Evolutionary conservation across 768 basidiomycete species (phyloP).

Genomic region (Termitomyces sp.): DNA sequence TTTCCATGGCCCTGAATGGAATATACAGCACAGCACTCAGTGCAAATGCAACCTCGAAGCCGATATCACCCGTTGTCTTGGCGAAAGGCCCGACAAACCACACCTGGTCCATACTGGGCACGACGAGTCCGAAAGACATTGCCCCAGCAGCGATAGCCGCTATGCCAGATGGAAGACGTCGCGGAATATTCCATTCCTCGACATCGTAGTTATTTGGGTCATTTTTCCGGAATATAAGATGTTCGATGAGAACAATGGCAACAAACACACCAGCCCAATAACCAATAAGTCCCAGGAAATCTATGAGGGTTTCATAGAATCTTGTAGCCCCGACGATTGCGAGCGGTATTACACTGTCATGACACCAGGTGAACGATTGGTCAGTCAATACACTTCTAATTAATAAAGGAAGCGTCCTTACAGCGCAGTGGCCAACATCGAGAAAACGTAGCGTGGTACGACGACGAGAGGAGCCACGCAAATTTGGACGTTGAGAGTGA

Average conservation of each 20-base stretch:
- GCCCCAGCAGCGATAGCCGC: conserved; percentile 57
- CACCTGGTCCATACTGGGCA: conserved; percentile 71
- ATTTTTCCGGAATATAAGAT: conserved; percentile 59
- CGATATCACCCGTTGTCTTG: conserved; percentile 67
- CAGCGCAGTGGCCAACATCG: conserved; percentile 69
- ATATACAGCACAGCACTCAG: conserved; percentile 52
- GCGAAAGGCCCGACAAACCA: conserved; percentile 81
- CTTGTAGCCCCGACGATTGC: conserved; percentile 71
- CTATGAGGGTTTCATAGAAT: conserved; percentile 66
- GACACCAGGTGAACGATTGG: neutral
- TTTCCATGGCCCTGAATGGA: conserved; percentile 51
- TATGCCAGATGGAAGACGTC: conserved; percentile 59
- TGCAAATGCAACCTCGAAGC: conserved; percentile 72
- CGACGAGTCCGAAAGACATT: conserved; percentile 52
- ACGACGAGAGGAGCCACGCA: conserved; percentile 53
- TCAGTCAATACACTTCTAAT: neutral
- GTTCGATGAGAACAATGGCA: conserved; percentile 65
- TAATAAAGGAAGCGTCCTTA: conserved; percentile 28
- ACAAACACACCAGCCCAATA: conserved; percentile 66
- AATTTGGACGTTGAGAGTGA: conserved; percentile 70
- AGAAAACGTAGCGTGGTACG: conserved; percentile 78
- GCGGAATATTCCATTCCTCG: conserved; percentile 52
- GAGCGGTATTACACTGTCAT: conserved; percentile 62
- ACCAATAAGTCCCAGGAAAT: conserved; percentile 75
- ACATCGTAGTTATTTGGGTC: conserved; percentile 51